Evolutionary conservation across 306 rosid species (phyloP), one percentile per base, ranked within the genome.

Genomic region (Begonia masoniana): DNA sequence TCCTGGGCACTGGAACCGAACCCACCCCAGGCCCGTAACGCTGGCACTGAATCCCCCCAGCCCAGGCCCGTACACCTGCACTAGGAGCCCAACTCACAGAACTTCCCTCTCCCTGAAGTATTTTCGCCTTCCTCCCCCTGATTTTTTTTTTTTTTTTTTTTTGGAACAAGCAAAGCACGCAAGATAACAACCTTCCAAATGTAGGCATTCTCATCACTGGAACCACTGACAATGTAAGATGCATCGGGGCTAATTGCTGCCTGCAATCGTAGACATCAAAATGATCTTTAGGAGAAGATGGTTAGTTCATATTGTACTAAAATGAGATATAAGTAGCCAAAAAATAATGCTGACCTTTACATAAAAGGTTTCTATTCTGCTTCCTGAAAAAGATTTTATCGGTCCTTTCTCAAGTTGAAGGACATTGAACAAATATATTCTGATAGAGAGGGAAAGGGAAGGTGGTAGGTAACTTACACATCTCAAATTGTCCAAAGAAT

Each of bases 331-430:
- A 17, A 47, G 39, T 42, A 66, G 48, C 23, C 47, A 15, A 14
- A n/a, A 47, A 10, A 21, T 51, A 57, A 48, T 12, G 13, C 76
- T 76, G 62, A 83, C 99, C 95, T 86, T 86, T 1, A 92, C 88
- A 79, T 76, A 92, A 77, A 92, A 86, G 6, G 99, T 65, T 31
- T 77, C 93, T 64, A 92, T 83, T 55, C 52, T 74, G 65, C 94
- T 65, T 60, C 99, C 99, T 53, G 82, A 59, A 63, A 92, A 92
- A 31, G 76, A 77, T 72, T 65, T 68, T 50, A 62, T 36, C 47
- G 96, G 93, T 36, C 99, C 99, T 74, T 77, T 92, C 46, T 83
- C 88, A 57, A 81, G 83, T 79, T 83, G 96, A 79, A 86, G 87
- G 50, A 72, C 64, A 43, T 77, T 68, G 52, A 81, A 92, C 58